These are phyloP conservation scores for Kitagawia praeruptora DNA, from an alignment of 129 eudicot genomes.

Conservation along the genomic window DNA sequence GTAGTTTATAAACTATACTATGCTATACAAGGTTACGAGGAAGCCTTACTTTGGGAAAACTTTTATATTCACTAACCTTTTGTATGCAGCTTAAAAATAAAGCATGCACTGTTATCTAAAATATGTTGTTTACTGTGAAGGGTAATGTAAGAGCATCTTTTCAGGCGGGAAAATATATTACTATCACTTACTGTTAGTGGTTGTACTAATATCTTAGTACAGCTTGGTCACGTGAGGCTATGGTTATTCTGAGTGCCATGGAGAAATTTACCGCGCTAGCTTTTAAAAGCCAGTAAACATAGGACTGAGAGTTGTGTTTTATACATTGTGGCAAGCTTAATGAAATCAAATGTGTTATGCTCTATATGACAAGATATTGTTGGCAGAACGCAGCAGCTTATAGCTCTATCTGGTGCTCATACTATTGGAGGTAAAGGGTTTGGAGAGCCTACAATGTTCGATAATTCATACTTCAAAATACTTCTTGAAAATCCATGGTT, in stretches of 20 bases:
- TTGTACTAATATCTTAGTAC: not conserved
- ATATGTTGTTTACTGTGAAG: not conserved
- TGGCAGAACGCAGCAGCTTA: constrained; percentile 76
- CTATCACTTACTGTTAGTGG: not conserved
- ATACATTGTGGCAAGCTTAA: not conserved
- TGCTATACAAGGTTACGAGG: not conserved
- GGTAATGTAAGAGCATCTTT: not conserved
- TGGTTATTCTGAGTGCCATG: not conserved
- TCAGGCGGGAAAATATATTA: not conserved
- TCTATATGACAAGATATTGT: not conserved
- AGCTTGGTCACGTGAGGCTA: not conserved
- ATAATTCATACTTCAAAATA: constrained; percentile 86
- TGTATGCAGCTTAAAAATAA: not conserved
- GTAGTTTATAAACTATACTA: not conserved
- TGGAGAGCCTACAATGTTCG: constrained; percentile 69
- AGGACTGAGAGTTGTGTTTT: not conserved
- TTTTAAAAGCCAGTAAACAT: not conserved
- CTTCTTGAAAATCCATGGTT: constrained; percentile 80
- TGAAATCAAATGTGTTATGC: not conserved
- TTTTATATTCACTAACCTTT: not conserved
- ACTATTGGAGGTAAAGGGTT: constrained; percentile 96
- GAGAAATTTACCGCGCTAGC: not conserved
- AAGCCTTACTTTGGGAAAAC: no score
- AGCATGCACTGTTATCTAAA: not conserved
- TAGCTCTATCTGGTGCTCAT: constrained; percentile 95